Evolutionary conservation across 1,139 yeast genomes (phyloP), one percentile per base, ranked within the genome.

Genomic region (Saccharomyces hybrid): DNA sequence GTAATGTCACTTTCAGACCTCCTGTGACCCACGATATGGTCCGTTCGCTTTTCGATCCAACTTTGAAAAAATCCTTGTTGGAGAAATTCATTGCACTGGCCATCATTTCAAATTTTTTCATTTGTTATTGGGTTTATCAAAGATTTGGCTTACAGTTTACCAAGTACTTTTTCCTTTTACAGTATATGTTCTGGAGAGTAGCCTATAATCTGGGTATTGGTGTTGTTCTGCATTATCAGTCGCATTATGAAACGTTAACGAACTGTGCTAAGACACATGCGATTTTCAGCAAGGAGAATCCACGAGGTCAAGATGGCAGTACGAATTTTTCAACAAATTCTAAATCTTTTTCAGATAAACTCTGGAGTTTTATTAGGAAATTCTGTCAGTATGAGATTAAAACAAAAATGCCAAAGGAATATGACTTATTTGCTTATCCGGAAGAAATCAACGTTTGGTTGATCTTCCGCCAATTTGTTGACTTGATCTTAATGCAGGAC

Each of bases 11-110:
- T n/a, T 88, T 88, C 62, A 69, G 72, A 20, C 93, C 88, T 5
- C 96, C 96, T 2, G 81, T 81, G 61, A 88, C 96, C 27, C 87
- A 85, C 64, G 96, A 88, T 67, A 88, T 88, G 95, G 87, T 88
- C 32, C 78, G 89, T 61, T 84, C 95, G 1, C 73, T 88, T 52
- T 83, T 88, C 63, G 95, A 88, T 71, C 96, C 96, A 1, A 77
- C 84, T 2, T 72, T 87, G 52, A 77, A 80, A 52, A 89, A 88
- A 68, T 84, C 93, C 1, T 71, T 80, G 55, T 78, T 84, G 52
- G 96, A 88, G 66, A 61, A 79, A 23, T 61, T 78, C 41, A 87
- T 88, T 56, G 79, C 86, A 41, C 57, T 73, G 5, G 70, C 82
- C 1, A 73, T 88, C 52, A 60, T 75, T 2, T 70, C 79, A 5